phyloP scores from a whole-genome alignment of 2,329 filamentous ascomycete genomes.

The Dothistroma septosporum region DNA sequence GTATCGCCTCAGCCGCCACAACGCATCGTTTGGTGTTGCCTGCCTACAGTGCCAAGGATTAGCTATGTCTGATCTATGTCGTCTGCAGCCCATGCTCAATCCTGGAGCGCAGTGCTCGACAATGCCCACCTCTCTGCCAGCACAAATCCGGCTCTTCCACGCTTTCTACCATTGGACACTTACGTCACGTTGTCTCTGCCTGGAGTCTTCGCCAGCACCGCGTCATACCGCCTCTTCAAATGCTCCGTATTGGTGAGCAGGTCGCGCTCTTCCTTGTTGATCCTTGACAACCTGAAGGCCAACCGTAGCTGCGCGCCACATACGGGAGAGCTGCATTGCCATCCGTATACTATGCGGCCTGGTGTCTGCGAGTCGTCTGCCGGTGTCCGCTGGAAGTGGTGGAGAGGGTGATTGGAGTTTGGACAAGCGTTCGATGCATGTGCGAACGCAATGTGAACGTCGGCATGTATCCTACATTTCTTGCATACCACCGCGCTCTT shows the following conservation, averaged over 20 bases:
- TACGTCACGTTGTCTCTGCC: constrained; percentile 49
- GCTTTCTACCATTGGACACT: not conserved
- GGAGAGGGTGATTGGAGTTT: constrained; percentile 51
- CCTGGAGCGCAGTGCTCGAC: not conserved
- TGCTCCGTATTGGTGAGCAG: constrained; percentile 53
- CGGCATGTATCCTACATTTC: constrained; percentile 59
- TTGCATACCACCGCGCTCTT: constrained; percentile 59
- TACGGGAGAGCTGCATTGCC: constrained; percentile 55
- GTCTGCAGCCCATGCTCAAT: not conserved
- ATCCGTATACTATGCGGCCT: constrained; percentile 42
- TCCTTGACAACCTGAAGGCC: constrained; percentile 49
- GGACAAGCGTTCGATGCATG: constrained; percentile 44
- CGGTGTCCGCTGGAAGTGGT: constrained; percentile 50
- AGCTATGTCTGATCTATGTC: not conserved
- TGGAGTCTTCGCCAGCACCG: constrained; percentile 49
- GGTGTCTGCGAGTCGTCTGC: constrained; percentile 13
- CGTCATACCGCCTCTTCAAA: constrained; percentile 52
- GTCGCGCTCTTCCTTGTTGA: constrained; percentile 47
- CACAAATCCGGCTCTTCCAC: not conserved
- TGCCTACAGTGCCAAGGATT: constrained; percentile 26
- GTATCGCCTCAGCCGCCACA: constrained; percentile 57
- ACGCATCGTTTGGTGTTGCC: constrained; percentile 52
- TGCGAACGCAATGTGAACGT: constrained; percentile 52
- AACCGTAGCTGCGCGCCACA: constrained; percentile 55
- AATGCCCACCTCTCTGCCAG: not conserved